Evolutionary conservation across 2,329 filamentous ascomycete genomes (phyloP).

Genomic region (Trichoderma asperellum): DNA sequence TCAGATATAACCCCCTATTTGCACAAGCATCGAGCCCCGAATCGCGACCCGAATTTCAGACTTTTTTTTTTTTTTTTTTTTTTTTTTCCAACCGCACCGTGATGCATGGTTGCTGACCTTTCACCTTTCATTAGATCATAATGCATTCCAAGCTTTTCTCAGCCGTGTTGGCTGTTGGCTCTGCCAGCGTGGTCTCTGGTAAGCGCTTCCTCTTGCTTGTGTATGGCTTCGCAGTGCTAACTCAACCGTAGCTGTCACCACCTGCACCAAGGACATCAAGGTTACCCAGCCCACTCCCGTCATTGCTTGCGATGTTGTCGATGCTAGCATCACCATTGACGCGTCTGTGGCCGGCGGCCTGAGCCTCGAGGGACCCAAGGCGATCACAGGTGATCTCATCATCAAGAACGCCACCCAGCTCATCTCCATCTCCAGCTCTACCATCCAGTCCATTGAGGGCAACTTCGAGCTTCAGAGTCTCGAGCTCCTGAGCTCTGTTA

Average conservation of each 20-base stretch:
- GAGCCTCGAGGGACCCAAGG: slow-evolving; percentile 61
- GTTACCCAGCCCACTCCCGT: slow-evolving; percentile 64
- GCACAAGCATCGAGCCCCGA: not conserved
- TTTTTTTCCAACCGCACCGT: not conserved
- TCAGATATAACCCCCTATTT: slow-evolving; percentile 25
- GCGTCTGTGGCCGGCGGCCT: slow-evolving; percentile 60
- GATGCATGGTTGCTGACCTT: slow-evolving; percentile 16
- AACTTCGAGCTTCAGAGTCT: slow-evolving; percentile 71
- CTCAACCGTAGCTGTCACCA: slow-evolving; percentile 29
- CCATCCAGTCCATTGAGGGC: slow-evolving; percentile 68
- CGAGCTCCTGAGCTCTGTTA: slow-evolving; percentile 69
- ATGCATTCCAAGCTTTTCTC: slow-evolving; percentile 54
- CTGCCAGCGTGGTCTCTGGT: slow-evolving; percentile 49
- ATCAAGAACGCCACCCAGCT: slow-evolving; percentile 64
- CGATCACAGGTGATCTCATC: slow-evolving; percentile 61
- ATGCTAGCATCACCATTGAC: slow-evolving; percentile 69
- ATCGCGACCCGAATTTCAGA: not conserved
- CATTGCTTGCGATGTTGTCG: slow-evolving; percentile 70
- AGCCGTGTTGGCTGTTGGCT: slow-evolving; percentile 50
- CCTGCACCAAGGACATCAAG: slow-evolving; percentile 59
- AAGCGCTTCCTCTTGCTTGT: slow-evolving; percentile 33
- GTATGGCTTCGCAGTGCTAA: not conserved
- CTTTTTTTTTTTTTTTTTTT: not conserved
- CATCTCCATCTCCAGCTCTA: slow-evolving; percentile 62
- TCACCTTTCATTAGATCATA: slow-evolving; percentile 40